Base-by-base conservation (phyloP, 2,329 filamentous ascomycete species). In the Parastagonospora nodorum region DNA sequence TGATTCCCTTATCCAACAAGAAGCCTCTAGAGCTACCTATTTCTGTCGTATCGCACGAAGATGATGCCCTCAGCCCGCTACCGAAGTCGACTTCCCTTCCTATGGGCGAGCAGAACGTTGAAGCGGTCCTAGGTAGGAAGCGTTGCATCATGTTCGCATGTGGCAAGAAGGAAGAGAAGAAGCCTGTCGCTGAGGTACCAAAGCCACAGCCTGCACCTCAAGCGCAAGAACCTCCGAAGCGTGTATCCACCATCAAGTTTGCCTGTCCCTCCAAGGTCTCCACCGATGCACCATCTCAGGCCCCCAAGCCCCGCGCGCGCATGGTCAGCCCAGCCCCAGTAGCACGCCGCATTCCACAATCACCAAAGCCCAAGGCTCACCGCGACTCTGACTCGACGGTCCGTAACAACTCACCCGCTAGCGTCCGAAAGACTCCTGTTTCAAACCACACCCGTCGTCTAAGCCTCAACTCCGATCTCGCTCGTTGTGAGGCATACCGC, bases 71-170 rank as follows among this genome's bases (percentile, higher is more conserved):
- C 15, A 53, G 58, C 5, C 67, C 67, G 11, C 39, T 66, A 1
- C 62, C 69, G 9, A 70, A 63, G 37, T 4, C 33, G 7, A 37
- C 57, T 51, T 48, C 61, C 50, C 38, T 49, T 7, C 35, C 68
- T 64, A 32, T 57, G 14, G 81, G 79, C 48, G 84, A 88, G 65
- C 78, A 82, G 11, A 77, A 80, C 30, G 78, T 88, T 1, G 86
- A 88, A 67, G 83, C 81, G n/a, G 80, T 78, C 9, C 75, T 87
- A 44, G 87, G 86, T 42, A 88, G 90, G 66, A 96, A 92, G 77
- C 85, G 92, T 53, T 93, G 90, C 74, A 97, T 97, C 61, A 93
- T 89, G 52, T 97, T 97, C 72, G 92, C 91, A 30, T 97, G 93
- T 71, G 87, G 84, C 31, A 58, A 57, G 28, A 72, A 74, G 67